These are phyloP conservation scores for Cercophora newfieldiana DNA, from an alignment of 495 filamentous ascomycete genomes.

Conservation along the genomic window DNA sequence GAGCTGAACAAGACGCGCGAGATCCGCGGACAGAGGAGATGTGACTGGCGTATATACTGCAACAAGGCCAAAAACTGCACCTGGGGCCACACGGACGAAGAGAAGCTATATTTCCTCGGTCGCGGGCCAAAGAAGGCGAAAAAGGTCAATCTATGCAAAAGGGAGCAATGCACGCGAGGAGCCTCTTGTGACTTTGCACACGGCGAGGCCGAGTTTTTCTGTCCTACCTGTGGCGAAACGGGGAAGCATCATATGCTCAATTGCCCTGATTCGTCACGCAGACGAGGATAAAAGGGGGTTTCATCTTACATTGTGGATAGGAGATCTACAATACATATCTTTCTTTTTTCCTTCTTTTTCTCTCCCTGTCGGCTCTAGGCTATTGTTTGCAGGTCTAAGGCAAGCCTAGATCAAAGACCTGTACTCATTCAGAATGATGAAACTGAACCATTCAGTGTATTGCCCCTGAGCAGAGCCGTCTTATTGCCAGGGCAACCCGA, in stretches of 20 bases:
- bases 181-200: constrained; percentile 10
- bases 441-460: too few relatives aligned
- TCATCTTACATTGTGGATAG: neutral
- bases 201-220: constrained; percentile 9
- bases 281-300: neutral
- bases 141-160: neutral
- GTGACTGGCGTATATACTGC: constrained; percentile 12
- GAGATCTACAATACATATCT: neutral
- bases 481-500: too few relatives aligned
- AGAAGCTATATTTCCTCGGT: neutral
- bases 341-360: neutral
- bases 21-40: neutral
- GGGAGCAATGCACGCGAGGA: neutral
- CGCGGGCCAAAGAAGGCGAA: constrained; percentile 1
- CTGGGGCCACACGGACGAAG: constrained; percentile 13
- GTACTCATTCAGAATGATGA: too few relatives aligned
- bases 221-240: constrained; percentile 13
- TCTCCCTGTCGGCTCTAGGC: too few relatives aligned
- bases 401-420: too few relatives aligned
- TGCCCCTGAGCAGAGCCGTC: too few relatives aligned
- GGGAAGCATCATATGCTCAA: neutral
- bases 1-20: neutral
- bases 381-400: too few relatives aligned
- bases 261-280: neutral
- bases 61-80: constrained; percentile 2